These are phyloP conservation scores for Furcasterigmium sp. DNA, from an alignment of 2,329 filamentous ascomycete species.

Conservation along the genomic window DNA sequence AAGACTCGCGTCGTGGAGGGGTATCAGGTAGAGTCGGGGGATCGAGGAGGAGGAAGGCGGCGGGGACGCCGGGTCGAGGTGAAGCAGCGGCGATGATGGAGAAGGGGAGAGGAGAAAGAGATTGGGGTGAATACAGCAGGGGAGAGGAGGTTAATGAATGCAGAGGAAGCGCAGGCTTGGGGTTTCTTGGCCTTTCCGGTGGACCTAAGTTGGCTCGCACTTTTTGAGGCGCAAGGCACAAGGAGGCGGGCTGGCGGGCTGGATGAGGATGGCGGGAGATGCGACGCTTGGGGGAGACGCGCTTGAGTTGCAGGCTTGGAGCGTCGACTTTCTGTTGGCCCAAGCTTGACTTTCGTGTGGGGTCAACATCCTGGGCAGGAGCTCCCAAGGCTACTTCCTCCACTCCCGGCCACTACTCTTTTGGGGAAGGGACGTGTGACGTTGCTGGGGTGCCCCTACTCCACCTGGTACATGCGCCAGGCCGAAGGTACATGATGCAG, in stretches of 20 bases:
- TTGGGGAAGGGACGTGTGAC: constrained; percentile 1
- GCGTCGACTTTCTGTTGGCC: no score
- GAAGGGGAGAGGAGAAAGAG: neutral
- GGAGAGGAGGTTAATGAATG: constrained; percentile 2
- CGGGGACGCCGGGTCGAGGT: no score
- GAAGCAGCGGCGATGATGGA: neutral
- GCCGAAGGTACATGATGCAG: no score
- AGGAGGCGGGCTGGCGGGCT: neutral
- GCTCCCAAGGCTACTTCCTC: neutral
- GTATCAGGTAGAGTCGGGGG: neutral
- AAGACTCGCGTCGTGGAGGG: neutral
- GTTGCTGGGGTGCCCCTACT: neutral
- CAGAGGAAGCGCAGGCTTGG: constrained; percentile 1
- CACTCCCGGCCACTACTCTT: neutral
- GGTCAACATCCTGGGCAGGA: no score
- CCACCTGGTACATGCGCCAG: neutral
- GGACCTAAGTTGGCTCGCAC: constrained; percentile 1
- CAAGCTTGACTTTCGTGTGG: no score
- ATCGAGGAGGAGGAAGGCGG: neutral
- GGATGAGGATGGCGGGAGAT: no score
- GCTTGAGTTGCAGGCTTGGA: no score
- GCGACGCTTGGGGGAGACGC: no score
- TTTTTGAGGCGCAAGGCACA: constrained; percentile 1
- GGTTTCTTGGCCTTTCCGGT: constrained; percentile 4
- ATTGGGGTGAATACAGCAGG: neutral